Base-by-base conservation (phyloP, 441 rosid genomes). In the Populus hybrid region DNA sequence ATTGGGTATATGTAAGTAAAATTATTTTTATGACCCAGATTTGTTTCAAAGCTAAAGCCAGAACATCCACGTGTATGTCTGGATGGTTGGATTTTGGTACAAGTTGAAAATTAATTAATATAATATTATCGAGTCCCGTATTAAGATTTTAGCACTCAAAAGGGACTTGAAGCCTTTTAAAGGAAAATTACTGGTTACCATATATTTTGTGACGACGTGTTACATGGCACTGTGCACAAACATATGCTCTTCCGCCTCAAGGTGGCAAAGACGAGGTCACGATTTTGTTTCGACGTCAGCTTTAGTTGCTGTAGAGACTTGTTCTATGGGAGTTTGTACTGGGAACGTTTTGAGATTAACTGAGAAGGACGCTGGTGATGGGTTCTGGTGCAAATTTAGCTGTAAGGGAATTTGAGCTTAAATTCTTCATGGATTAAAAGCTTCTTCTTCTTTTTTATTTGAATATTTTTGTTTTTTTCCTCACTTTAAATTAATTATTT, bases 31-130 rank as follows among this genome's bases (percentile, higher is more conserved):
- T 71, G 57, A 23, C 77, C 61, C 81, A 36, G 35, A 67, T 73
- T 78, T 78, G 76, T 54, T 50, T 54, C 73, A 23, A 34, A 9
- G 42, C 12, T 26, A 36, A 42, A 74, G 30, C 46, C 12, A 28
- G 66, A 38, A 34, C 54, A 3, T 30, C 4, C 65, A 73, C 74
- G 7, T 73, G 57, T 50, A 10, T 77, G 79, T 66, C 70, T 81
- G 80, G 81, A 80, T 72, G 80, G 74, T 38, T 80, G 42, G 73
- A 30, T 66, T 78, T 73, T 57, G 80, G 71, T 74, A 20, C 75
- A 6, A 70, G 67, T n/a, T 63, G 40, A 71, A 70, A 78, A 72
- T 46, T 42, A 68, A 74, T 76, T 10, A 40, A 10, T 1, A 1
- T 40, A 40, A 0, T 40, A 40, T 21, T 21, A 63, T 63, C 66